These are phyloP conservation scores for Tetrapisispora taiwanensis DNA, from an alignment of 805 yeast species.

Conservation along the genomic window DNA sequence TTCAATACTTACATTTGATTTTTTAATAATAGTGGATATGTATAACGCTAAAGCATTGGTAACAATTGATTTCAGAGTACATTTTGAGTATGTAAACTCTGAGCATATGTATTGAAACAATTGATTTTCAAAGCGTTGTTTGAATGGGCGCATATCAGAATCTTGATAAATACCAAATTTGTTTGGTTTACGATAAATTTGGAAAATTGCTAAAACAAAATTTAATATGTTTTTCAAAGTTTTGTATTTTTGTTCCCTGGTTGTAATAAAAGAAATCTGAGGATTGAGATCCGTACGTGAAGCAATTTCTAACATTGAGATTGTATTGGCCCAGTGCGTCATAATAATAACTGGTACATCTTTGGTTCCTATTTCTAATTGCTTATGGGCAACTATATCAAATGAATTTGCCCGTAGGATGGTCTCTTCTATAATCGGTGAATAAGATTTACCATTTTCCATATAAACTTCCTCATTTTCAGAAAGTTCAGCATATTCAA, in stretches of 20 bases:
- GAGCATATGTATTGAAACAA: slow-evolving; percentile 25
- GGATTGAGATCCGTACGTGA: slow-evolving; percentile 39
- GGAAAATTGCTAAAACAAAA: slow-evolving; percentile 17
- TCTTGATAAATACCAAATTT: no score
- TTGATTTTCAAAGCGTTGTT: slow-evolving; percentile 16
- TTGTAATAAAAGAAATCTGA: slow-evolving; percentile 24
- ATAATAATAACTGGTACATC: slow-evolving; percentile 15
- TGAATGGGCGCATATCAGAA: no score
- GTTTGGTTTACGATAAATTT: slow-evolving; percentile 12
- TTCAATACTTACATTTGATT: slow-evolving; percentile 11
- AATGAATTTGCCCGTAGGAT: slow-evolving; percentile 12
- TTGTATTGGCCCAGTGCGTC: slow-evolving; percentile 27
- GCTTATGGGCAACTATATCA: slow-evolving; percentile 12
- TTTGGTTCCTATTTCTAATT: slow-evolving; percentile 9
- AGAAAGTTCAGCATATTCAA: neutral
- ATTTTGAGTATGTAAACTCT: slow-evolving; percentile 10
- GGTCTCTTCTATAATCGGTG: neutral
- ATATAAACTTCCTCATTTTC: neutral
- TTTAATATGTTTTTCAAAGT: slow-evolving; percentile 27
- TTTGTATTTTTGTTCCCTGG: slow-evolving; percentile 33
- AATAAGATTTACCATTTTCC: neutral
- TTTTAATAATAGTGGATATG: slow-evolving; percentile 10
- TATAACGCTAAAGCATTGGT: slow-evolving; percentile 12
- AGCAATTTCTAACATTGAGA: slow-evolving; percentile 50
- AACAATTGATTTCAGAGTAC: slow-evolving; percentile 12